Conservation (phyloP, 176 grass and related monocot species). For the Hordeum marinum region DNA sequence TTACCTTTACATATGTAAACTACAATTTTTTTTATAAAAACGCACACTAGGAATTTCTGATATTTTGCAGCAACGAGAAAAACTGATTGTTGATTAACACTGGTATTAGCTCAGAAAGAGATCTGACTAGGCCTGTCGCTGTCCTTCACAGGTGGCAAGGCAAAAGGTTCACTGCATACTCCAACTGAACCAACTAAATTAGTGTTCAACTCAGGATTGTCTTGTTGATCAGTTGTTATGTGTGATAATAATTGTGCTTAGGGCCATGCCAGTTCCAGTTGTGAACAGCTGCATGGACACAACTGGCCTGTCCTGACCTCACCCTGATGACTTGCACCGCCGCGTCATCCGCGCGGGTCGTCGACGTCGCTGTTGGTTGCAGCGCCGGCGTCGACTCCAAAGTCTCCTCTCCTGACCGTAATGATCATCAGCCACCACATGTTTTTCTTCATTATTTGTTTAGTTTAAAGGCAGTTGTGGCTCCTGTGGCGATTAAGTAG, state of each 20-base stretch:
- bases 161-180: background rate
- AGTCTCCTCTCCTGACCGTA: conserved; percentile 17
- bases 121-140: background rate
- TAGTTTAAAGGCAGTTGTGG: background rate
- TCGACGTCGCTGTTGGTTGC: background rate
- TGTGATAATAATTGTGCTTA: background rate
- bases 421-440: background rate
- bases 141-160: background rate
- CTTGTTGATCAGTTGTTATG: background rate
- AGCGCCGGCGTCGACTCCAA: background rate
- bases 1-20: background rate
- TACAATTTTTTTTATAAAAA: background rate
- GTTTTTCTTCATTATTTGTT: background rate
- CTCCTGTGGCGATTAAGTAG: background rate
- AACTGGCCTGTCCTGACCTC: conserved; percentile 8
- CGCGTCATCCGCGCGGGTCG: conserved; percentile 11
- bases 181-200: background rate
- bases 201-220: background rate
- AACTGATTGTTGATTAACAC: background rate
- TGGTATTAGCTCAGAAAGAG: background rate
- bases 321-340: background rate
- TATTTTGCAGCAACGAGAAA: background rate
- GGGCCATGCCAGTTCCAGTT: background rate
- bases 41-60: background rate
- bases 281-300: background rate